phyloP scores from a whole-genome alignment of 2,329 filamentous ascomycete species.

The Ceratocystis variospora region DNA sequence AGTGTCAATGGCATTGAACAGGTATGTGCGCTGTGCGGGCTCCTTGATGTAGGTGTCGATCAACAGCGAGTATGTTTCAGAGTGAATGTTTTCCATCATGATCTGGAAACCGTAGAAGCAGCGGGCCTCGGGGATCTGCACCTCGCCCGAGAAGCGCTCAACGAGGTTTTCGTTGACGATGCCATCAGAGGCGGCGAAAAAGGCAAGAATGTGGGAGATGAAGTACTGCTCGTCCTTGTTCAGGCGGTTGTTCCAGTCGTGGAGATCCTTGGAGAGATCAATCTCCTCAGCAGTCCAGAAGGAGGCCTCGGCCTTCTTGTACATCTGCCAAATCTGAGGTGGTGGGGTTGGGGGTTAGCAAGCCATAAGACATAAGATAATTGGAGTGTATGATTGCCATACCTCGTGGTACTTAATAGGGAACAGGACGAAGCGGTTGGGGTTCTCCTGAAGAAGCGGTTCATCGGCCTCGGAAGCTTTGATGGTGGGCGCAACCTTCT shows the following conservation, averaged over 20 bases:
- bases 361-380: not conserved
- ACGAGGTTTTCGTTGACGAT: slow-evolving; percentile 99
- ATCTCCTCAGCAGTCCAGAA: slow-evolving; percentile 99
- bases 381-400: slow-evolving; percentile 29
- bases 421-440: slow-evolving; percentile 91
- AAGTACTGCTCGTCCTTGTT: slow-evolving; percentile 98
- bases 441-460: slow-evolving; percentile 89
- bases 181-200: slow-evolving; percentile 96
- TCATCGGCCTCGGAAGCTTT: slow-evolving; percentile 65
- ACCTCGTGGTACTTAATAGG: slow-evolving; percentile 99
- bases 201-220: slow-evolving; percentile 94
- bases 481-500: slow-evolving; percentile 38
- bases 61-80: slow-evolving; percentile 95
- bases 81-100: slow-evolving; percentile 99
- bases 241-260: slow-evolving; percentile 97
- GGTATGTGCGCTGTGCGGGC: slow-evolving; percentile 78
- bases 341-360: not conserved
- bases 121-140: slow-evolving; percentile 92
- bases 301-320: slow-evolving; percentile 98
- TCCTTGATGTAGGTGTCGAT: slow-evolving; percentile 99
- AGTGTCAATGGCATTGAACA: slow-evolving; percentile 98
- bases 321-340: slow-evolving; percentile 95
- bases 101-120: slow-evolving; percentile 99
- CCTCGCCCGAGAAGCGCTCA: slow-evolving; percentile 92
- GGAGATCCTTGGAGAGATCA: slow-evolving; percentile 93